Base-by-base conservation (phyloP, 345 rosid genomes). In the Pseudoturritis turrita region DNA sequence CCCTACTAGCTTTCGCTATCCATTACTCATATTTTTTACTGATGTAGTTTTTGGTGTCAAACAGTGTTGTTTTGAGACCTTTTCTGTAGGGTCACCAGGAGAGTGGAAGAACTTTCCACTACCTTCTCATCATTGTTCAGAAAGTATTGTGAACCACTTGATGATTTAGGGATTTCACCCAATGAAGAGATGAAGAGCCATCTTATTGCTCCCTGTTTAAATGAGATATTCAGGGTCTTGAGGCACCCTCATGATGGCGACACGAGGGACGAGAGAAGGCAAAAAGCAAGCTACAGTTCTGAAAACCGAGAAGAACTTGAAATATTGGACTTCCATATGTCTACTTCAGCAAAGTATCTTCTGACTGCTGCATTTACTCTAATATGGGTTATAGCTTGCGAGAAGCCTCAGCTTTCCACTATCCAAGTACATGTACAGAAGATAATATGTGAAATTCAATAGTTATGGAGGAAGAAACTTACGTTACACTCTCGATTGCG, bases 131-230 rank as follows among this genome's bases (percentile, higher is more conserved):
- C 76, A 22, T 73, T 94, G 71, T 94, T 82, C 73, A 64, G 64
- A 52, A 86, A 82, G 73, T 94, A 86, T 55, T 88, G 89, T 60
- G 87, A 89, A 62, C 96, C 97, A 9, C 75, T 91, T 52, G 72
- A 81, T 69, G 95, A 89, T 79, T 72, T 79, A 77, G 76, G 72
- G 47, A 47, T 65, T 70, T 75, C 77, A 26, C 91, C 89, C 0
- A 85, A 55, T 74, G 97, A 88, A 75, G 95, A 87, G 7, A 76
- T 84, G 83, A 94, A 87, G 81, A 86, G 98, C 91, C 92, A 36
- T n/a, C 84, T 76, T 62, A 72, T 94, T 72, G 33, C 88, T 74
- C 65, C 80, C 35, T 80, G 81, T 70, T 68, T 91, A 76, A 91
- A 89, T 78, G 92, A 91, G 73, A 82, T 79, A 59, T 91, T 91